A percentile compares a stretch with the other conserved stretches of the same genome.
Evolutionary conservation across 306 rosid species (phyloP).

Genomic region (Morella rubra): DNA sequence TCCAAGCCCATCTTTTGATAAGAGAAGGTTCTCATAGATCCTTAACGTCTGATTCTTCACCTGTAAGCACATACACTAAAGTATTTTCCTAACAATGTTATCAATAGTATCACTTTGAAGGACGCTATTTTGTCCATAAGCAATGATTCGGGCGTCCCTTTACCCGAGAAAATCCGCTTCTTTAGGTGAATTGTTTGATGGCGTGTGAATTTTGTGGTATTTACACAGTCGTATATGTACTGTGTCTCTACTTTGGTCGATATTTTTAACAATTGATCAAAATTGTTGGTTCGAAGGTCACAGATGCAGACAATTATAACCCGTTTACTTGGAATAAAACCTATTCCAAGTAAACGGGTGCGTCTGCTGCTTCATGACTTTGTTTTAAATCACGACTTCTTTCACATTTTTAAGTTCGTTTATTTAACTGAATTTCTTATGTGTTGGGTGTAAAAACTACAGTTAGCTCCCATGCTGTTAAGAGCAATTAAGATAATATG

Average conservation of each 20-base stretch:
- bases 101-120: conserved; percentile 83
- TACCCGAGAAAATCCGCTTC: conserved; percentile 82
- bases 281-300: conserved; percentile 59
- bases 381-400: background rate
- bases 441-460: background rate
- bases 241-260: background rate
- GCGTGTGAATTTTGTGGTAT: background rate
- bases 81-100: conserved; percentile 89
- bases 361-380: conserved; percentile 17
- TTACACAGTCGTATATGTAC: background rate
- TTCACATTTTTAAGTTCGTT: background rate
- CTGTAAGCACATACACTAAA: conserved; percentile 86
- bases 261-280: background rate
- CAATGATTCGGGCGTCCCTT: conserved; percentile 63
- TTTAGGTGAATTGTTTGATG: conserved; percentile 52
- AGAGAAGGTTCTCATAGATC: conserved; percentile 89
- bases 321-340: conserved; percentile 75
- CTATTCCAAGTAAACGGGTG: conserved; percentile 94
- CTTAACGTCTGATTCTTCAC: conserved; percentile 80
- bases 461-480: background rate
- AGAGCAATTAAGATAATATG: background rate
- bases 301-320: conserved; percentile 98
- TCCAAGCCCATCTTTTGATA: conserved; percentile 59
- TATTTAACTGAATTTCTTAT: background rate
- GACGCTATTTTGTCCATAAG: conserved; percentile 62